Percentiles rank a stretch among this genome's conserved stretches.
Conservation (phyloP, 2,329 filamentous ascomycete species). For the Paecilomyces variotii region DNA sequence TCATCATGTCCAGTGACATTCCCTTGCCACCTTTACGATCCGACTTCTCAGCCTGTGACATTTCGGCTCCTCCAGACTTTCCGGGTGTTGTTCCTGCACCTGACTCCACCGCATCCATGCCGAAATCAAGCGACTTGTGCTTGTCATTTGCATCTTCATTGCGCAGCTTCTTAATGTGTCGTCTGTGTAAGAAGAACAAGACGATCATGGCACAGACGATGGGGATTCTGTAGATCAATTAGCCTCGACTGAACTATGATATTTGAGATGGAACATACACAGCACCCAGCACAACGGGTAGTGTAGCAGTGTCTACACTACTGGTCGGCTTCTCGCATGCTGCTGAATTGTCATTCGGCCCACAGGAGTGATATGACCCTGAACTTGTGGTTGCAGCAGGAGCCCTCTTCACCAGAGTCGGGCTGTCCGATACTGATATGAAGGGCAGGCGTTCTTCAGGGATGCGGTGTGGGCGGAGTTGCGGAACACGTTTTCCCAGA, state of each 20-base stretch:
- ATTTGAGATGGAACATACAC: constrained; percentile 48
- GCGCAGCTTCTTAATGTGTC: constrained; percentile 62
- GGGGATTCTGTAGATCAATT: constrained; percentile 58
- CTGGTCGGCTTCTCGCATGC: constrained; percentile 54
- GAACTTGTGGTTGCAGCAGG: constrained; percentile 11
- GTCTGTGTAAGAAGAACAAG: constrained; percentile 69
- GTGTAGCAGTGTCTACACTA: constrained; percentile 45
- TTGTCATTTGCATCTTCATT: constrained; percentile 78
- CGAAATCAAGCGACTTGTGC: constrained; percentile 88
- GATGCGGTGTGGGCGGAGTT: constrained; percentile 17
- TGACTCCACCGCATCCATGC: constrained; percentile 52
- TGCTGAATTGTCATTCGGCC: constrained; percentile 15
- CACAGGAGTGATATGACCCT: constrained; percentile 9
- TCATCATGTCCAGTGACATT: constrained; percentile 58
- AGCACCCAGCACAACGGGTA: constrained; percentile 62
- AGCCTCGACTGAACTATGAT: constrained; percentile 7
- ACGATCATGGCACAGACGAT: constrained; percentile 58
- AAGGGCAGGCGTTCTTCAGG: constrained; percentile 17
- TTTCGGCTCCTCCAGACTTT: constrained; percentile 35
- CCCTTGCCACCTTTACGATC: constrained; percentile 36
- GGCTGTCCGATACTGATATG: constrained; percentile 11
- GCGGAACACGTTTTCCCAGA: constrained; percentile 13
- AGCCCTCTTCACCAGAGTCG: constrained; percentile 22
- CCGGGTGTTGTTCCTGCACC: constrained; percentile 33
- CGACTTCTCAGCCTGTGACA: constrained; percentile 43